These are phyloP conservation scores for Colletotrichum orchidophilum DNA, from an alignment of 2,329 filamentous ascomycete species.

Conservation along the genomic window DNA sequence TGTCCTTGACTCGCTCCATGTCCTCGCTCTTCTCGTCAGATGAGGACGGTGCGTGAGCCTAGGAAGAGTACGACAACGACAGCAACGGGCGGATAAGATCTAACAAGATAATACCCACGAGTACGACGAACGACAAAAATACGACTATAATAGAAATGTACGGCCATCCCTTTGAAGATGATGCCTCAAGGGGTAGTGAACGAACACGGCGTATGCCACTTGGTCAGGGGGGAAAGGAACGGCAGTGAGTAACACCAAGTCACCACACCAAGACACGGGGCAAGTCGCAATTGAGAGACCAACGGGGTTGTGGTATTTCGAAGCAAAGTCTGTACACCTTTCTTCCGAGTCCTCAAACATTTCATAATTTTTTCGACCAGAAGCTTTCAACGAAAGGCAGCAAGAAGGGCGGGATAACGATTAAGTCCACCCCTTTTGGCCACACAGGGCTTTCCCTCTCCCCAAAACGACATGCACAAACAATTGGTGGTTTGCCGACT, in stretches of 20 bases:
- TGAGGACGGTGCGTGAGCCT: no score
- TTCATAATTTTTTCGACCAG: constrained; percentile 11
- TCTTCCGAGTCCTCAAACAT: constrained; percentile 4
- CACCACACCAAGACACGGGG: neutral
- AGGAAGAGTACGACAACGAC: no score
- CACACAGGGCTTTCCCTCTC: constrained; percentile 99
- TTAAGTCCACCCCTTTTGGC: constrained; percentile 87
- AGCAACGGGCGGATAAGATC: no score
- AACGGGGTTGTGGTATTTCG: constrained; percentile 27
- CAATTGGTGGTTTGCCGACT: constrained; percentile 28
- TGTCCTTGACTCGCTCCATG: no score
- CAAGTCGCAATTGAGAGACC: constrained; percentile 3
- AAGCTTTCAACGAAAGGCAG: neutral
- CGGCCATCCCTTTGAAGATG: no score
- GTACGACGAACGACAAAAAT: no score
- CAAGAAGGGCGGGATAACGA: constrained; percentile 73
- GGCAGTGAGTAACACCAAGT: neutral
- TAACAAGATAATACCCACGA: no score
- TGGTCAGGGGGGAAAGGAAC: neutral
- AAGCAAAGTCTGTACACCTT: constrained; percentile 3
- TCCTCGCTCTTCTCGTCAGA: no score
- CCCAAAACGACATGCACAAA: constrained; percentile 39
- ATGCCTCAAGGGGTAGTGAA: neutral
- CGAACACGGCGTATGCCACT: neutral
- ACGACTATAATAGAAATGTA: no score